Conservation (phyloP, 169 alveolate genomes). For the Babesia ovis region DNA sequence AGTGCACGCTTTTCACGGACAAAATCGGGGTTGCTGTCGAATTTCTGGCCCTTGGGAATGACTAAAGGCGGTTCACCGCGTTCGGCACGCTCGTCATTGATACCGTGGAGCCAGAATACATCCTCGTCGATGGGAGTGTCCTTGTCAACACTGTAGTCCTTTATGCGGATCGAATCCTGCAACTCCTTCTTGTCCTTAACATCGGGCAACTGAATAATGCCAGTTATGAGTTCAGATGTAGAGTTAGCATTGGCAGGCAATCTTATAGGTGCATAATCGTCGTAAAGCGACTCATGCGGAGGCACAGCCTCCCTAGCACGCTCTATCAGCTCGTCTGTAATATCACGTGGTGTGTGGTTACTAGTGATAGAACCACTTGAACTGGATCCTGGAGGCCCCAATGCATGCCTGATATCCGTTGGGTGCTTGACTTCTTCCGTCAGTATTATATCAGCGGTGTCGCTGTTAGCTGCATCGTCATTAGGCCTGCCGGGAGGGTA, state of each 20-base stretch:
- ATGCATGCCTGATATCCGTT: background rate
- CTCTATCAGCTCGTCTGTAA: constrained; percentile 11
- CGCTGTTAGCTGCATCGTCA: constrained; percentile 2
- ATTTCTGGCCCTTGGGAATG: constrained; percentile 17
- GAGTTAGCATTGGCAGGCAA: constrained; percentile 15
- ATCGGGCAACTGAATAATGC: constrained; percentile 58
- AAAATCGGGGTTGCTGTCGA: constrained; percentile 23
- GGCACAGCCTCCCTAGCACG: constrained; percentile 15
- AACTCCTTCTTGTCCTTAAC: constrained; percentile 4
- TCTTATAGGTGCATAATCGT: constrained; percentile 42
- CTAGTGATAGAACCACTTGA: background rate
- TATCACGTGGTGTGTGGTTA: background rate
- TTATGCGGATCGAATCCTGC: constrained; percentile 24
- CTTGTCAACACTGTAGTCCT: constrained; percentile 40
- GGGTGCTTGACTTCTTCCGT: background rate
- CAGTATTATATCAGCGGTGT: background rate
- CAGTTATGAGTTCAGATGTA: constrained; percentile 24
- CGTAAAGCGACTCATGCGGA: background rate
- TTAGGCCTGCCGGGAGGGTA: constrained; percentile 54
- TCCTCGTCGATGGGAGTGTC: constrained; percentile 44
- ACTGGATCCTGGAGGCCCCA: background rate
- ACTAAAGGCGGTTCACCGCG: constrained; percentile 11
- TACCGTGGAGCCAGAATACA: constrained; percentile 38
- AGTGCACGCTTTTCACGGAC: constrained; percentile 14
- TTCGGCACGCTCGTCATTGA: constrained; percentile 33